phyloP scores from a whole-genome alignment of 805 yeast genomes.

The Cyberlindnera maclurae region DNA sequence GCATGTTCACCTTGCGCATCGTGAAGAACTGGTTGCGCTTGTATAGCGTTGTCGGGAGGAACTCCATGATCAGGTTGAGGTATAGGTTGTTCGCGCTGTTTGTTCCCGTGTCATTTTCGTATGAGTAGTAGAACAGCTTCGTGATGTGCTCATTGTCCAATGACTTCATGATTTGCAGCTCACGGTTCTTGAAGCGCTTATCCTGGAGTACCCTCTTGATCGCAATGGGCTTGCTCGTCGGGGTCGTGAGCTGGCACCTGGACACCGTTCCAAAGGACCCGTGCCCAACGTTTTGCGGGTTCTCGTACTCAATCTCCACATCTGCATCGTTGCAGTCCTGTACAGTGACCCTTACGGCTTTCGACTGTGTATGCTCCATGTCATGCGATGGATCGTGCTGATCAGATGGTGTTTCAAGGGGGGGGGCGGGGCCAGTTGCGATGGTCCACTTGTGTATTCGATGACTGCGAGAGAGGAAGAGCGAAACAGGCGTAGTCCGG shows the following conservation, averaged over 20 bases:
- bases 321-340: conserved; percentile 10
- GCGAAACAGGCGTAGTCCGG: too few species aligned
- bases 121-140: conserved; percentile 80
- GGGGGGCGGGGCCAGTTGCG: too few species aligned
- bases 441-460: too few species aligned
- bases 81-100: conserved; percentile 54
- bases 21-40: conserved; percentile 85
- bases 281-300: conserved; percentile 89
- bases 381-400: neutral
- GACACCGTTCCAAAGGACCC: conserved; percentile 99
- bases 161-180: conserved; percentile 89
- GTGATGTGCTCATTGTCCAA: conserved; percentile 84
- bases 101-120: conserved; percentile 53
- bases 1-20: conserved; percentile 71
- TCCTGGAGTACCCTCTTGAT: conserved; percentile 96
- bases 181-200: conserved; percentile 88
- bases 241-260: conserved; percentile 70
- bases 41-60: conserved; percentile 92
- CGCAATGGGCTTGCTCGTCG: conserved; percentile 70
- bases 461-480: too few species aligned
- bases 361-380: neutral
- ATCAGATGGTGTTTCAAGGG: neutral
- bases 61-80: conserved; percentile 84
- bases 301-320: conserved; percentile 62
- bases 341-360: conserved; percentile 3